phyloP scores from a whole-genome alignment of 1,284 basidiomycete genomes.

The Cutaneotrichosporon mucoides region DNA sequence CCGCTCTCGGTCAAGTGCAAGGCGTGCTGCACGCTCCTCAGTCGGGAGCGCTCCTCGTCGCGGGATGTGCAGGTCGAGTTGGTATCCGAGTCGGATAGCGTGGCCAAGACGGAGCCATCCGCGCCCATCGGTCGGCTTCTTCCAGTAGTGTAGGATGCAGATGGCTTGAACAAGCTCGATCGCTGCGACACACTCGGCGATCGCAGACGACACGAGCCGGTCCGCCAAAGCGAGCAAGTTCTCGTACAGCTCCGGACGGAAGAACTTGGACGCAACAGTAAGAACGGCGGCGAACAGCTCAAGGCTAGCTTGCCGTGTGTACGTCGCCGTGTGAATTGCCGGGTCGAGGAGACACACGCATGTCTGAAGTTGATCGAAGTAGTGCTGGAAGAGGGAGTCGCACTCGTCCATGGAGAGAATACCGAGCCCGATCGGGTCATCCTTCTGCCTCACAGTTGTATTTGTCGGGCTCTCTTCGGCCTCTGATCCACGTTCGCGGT shows the following conservation, averaged over 20 bases:
- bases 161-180: conserved; percentile 26
- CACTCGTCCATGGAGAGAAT: conserved; percentile 20
- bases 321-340: conserved; percentile 17
- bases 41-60: conserved; percentile 19
- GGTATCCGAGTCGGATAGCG: conserved; percentile 31
- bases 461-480: not conserved
- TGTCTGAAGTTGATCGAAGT: conserved; percentile 25
- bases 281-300: conserved; percentile 22
- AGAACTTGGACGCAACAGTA: conserved; percentile 21
- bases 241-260: conserved; percentile 24
- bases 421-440: conserved; percentile 18
- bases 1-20: conserved; percentile 23
- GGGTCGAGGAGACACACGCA: conserved; percentile 25
- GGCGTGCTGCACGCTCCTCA: conserved; percentile 23
- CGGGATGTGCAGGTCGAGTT: conserved; percentile 27
- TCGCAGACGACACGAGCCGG: conserved; percentile 13
- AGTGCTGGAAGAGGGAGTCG: conserved; percentile 23
- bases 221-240: conserved; percentile 10
- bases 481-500: conserved; percentile 4
- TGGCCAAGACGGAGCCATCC: conserved; percentile 29
- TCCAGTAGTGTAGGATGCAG: conserved; percentile 25
- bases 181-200: conserved; percentile 14
- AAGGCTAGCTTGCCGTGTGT: conserved; percentile 14
- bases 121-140: conserved; percentile 18
- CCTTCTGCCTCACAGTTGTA: not conserved